Conservation (phyloP, 768 basidiomycete species). For the Russula ochroleuca region DNA sequence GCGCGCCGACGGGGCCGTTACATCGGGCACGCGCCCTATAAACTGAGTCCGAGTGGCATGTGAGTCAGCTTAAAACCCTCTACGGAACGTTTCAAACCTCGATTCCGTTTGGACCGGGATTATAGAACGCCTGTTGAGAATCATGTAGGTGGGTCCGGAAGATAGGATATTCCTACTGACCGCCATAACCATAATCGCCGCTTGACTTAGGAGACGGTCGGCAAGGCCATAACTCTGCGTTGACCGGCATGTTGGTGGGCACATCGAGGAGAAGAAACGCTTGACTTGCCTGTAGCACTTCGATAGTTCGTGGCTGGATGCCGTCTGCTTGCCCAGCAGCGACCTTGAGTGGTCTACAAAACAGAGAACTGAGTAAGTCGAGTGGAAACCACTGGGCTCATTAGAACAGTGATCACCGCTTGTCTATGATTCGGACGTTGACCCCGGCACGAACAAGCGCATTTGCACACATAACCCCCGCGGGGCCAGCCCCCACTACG, state of each 20-base stretch:
- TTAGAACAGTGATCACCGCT: constrained; percentile 37
- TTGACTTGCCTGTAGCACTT: constrained; percentile 43
- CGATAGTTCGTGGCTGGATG: constrained; percentile 52
- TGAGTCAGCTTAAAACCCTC: not conserved
- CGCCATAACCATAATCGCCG: constrained; percentile 64
- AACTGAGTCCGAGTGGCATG: constrained; percentile 38
- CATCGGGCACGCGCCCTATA: constrained; percentile 57
- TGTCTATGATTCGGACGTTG: constrained; percentile 56
- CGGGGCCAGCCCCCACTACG: constrained; percentile 57
- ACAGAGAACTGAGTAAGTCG: not conserved
- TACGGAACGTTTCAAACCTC: constrained; percentile 40
- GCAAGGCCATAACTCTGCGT: constrained; percentile 72
- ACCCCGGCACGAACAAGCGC: constrained; percentile 55
- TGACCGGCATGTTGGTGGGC: not conserved
- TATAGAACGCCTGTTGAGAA: constrained; percentile 61
- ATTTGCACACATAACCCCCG: constrained; percentile 66
- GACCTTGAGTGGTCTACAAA: constrained; percentile 37
- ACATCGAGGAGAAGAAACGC: not conserved
- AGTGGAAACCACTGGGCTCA: not conserved
- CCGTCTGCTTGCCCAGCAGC: constrained; percentile 52
- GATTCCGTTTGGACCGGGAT: constrained; percentile 56
- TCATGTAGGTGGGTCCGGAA: not conserved
- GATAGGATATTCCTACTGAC: constrained; percentile 38
- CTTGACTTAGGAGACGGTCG: constrained; percentile 57
- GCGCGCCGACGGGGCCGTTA: constrained; percentile 57